A percentile compares a stretch with the other conserved stretches of the same genome.
phyloP scores from a whole-genome alignment of 1,284 basidiomycete species.

The Volvariella surrecta region DNA sequence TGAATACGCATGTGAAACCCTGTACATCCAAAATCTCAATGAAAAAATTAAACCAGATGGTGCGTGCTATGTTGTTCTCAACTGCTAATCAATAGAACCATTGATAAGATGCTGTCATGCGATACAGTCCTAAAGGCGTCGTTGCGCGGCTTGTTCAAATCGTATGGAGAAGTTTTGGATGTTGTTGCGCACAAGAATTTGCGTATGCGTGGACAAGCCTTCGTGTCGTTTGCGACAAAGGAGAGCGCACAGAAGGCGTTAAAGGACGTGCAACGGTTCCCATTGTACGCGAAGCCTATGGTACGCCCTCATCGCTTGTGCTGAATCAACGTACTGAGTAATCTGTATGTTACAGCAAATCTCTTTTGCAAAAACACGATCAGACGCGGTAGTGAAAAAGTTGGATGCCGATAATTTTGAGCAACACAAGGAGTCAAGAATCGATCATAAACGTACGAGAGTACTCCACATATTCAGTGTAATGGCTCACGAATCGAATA shows the following conservation, averaged over 20 bases:
- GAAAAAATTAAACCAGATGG: constrained; percentile 90
- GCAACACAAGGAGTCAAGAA: constrained; percentile 64
- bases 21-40: constrained; percentile 97
- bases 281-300: constrained; percentile 95
- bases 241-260: constrained; percentile 82
- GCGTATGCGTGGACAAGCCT: constrained; percentile 97
- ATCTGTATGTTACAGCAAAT: constrained; percentile 62
- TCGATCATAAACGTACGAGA: constrained; percentile 77
- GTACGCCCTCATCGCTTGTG: constrained; percentile 32
- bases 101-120: neutral
- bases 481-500: constrained; percentile 6
- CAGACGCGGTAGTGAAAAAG: constrained; percentile 82
- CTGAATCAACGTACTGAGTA: neutral
- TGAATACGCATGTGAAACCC: constrained; percentile 67
- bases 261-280: constrained; percentile 91
- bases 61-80: constrained; percentile 19
- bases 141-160: constrained; percentile 83
- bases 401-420: constrained; percentile 63
- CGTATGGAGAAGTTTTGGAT: constrained; percentile 87
- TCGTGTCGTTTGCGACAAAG: constrained; percentile 82
- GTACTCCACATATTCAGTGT: constrained; percentile 1
- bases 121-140: constrained; percentile 80
- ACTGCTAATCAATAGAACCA: neutral
- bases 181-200: constrained; percentile 91
- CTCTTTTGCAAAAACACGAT: constrained; percentile 81